These are phyloP conservation scores for Phlebiopsis flavidoalba DNA, from an alignment of 768 basidiomycete species.

Conservation along the genomic window DNA sequence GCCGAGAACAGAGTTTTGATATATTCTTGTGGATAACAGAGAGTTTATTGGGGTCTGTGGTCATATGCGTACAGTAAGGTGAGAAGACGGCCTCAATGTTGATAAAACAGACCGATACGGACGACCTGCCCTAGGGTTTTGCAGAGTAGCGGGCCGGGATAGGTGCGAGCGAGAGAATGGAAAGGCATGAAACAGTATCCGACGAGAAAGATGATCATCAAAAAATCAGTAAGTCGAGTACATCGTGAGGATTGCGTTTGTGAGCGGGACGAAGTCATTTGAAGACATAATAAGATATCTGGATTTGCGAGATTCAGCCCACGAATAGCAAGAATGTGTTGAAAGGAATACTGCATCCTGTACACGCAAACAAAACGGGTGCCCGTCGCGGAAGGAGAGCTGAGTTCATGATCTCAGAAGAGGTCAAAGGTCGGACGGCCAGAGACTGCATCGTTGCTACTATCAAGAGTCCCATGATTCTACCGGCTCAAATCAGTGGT, in stretches of 20 bases:
- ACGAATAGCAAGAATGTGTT: too few species aligned
- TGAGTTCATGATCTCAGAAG: too few species aligned
- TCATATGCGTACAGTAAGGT: neutral
- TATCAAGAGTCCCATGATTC: too few species aligned
- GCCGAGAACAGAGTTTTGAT: slow-evolving; percentile 1
- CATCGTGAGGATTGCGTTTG: neutral
- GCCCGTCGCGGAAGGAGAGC: too few species aligned
- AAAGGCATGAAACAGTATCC: slow-evolving; percentile 11
- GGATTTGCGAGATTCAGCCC: neutral
- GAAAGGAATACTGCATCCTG: neutral
- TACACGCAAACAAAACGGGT: neutral
- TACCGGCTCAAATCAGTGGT: too few species aligned
- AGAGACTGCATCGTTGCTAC: too few species aligned
- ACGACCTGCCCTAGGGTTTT: slow-evolving; percentile 13
- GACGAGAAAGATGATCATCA: neutral
- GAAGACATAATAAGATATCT: slow-evolving; percentile 8
- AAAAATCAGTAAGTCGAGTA: slow-evolving; percentile 1
- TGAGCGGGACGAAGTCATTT: neutral
- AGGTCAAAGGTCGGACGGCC: too few species aligned
- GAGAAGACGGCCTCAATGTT: neutral
- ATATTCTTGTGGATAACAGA: slow-evolving; percentile 6
- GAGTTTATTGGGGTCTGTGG: slow-evolving; percentile 11
- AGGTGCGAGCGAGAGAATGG: slow-evolving; percentile 10
- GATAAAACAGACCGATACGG: neutral
- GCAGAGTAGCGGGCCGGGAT: slow-evolving; percentile 12